phyloP scores from a whole-genome alignment of 441 rosid genomes.

The Adansonia madagascariensis region DNA sequence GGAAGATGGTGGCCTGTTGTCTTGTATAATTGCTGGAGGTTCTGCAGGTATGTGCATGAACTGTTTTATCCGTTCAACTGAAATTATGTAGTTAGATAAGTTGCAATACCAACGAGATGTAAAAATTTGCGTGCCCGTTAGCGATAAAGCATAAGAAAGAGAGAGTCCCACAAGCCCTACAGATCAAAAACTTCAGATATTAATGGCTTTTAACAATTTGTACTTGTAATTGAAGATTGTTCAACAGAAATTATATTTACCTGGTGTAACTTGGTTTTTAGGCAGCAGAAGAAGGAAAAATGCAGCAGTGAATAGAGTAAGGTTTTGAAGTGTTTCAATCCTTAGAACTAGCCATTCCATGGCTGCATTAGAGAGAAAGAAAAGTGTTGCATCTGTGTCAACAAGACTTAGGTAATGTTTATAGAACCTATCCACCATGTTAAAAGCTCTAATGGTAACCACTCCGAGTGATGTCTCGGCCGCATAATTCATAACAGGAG shows the following conservation, averaged over 20 bases:
- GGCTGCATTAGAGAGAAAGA: constrained; percentile 70
- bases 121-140: constrained; percentile 68
- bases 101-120: constrained; percentile 71
- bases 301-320: constrained; percentile 73
- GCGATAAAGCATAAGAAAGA: constrained; percentile 72
- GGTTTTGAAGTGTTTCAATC: constrained; percentile 69
- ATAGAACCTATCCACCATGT: constrained; percentile 64
- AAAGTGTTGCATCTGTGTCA: constrained; percentile 70
- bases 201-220: not conserved
- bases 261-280: constrained; percentile 61
- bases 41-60: constrained; percentile 77
- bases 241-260: constrained; percentile 30
- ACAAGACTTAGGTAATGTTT: constrained; percentile 60
- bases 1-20: constrained; percentile 60
- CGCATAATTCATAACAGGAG: constrained; percentile 83
- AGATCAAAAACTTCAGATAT: not conserved
- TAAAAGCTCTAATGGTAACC: constrained; percentile 81
- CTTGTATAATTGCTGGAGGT: constrained; percentile 69
- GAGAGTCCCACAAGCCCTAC: constrained; percentile 92
- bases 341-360: constrained; percentile 82
- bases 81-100: constrained; percentile 72
- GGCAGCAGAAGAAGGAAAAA: constrained; percentile 75
- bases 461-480: constrained; percentile 84
- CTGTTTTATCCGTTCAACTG: constrained; percentile 83
- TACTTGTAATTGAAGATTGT: constrained; percentile 18